Base-by-base conservation (phyloP, 164 flowering plant genomes). In the Vitis riparia region DNA sequence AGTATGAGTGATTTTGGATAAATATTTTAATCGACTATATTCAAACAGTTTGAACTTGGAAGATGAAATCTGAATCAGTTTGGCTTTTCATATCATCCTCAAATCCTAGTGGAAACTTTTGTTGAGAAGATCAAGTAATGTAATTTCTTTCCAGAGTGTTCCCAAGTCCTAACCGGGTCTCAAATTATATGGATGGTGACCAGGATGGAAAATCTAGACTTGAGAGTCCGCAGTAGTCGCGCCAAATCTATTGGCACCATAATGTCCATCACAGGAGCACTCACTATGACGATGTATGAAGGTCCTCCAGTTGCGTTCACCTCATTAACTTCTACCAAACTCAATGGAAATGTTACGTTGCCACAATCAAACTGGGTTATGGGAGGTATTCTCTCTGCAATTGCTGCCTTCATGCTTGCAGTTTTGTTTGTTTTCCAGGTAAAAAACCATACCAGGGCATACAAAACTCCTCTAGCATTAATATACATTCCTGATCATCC, bases 191-290 rank as follows among this genome's bases (percentile, higher is more conserved):
- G 62, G 62, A 9, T 59, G 62, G 37, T 37, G 5, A 13, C 1
- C 19, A 79, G 82, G 63, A 79, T 79, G 77, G 82, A 76, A 59
- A 68, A 72, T 55, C 59, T 76, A 32, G 59, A 66, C 32, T 32
- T 71, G 55, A 62, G 67, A 64, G 19, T 15, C 16, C 8, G 47
- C 11, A 75, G 81, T 68, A 68, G 76, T 27, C 57, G 32, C 4
- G 76, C 75, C 23, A 78, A 78, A 59, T 7, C 30, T 8, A 29
- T 69, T 11, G 82, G 82, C 23, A 70, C 82, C 5, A 9, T 76
- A 5, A 51, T 73, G 1, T 73, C 79, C 4, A 73, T 76, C 2
- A 2, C 29, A 1, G 82, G 82, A 3, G 79, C 79, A 55, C 65
- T 76, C 29, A 56, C 62, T 16, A 77, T 76, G 55, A 67, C 71